These are phyloP conservation scores for Calocybe cyanea DNA, from an alignment of 768 basidiomycete species.

Conservation along the genomic window DNA sequence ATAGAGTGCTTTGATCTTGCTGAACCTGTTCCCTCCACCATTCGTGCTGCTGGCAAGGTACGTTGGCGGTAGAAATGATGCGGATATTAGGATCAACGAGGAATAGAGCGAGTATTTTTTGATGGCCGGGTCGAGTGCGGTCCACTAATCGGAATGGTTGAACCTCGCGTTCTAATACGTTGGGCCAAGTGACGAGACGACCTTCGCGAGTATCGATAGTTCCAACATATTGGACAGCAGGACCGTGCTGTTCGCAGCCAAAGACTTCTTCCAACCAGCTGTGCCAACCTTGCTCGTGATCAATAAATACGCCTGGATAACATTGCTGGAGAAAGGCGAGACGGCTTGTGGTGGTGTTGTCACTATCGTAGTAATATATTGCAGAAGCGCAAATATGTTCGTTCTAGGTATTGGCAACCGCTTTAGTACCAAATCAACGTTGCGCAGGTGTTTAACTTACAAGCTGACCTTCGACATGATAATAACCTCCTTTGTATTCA, in stretches of 20 bases:
- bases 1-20: constrained; percentile 4
- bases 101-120: constrained; percentile 17
- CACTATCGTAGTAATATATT: constrained; percentile 15
- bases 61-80: constrained; percentile 22
- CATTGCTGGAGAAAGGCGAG: constrained; percentile 11
- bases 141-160: constrained; percentile 11
- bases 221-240: constrained; percentile 8
- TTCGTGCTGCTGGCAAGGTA: constrained; percentile 23
- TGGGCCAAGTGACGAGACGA: constrained; percentile 15
- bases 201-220: constrained; percentile 12
- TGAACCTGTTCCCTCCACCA: constrained; percentile 18
- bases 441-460: not conserved
- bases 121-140: constrained; percentile 10
- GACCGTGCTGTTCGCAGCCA: not conserved
- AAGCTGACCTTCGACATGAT: constrained; percentile 16
- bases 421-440: not conserved
- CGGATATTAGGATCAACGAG: constrained; percentile 19
- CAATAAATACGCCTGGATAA: not conserved
- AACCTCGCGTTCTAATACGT: constrained; percentile 14
- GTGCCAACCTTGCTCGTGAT: not conserved
- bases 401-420: constrained; percentile 5
- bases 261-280: constrained; percentile 10
- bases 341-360: constrained; percentile 11
- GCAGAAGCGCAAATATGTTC: constrained; percentile 18
- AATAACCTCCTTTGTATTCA: constrained; percentile 11